Conservation (phyloP, 495 filamentous ascomycete species). For the Delitschia confertaspora region DNA sequence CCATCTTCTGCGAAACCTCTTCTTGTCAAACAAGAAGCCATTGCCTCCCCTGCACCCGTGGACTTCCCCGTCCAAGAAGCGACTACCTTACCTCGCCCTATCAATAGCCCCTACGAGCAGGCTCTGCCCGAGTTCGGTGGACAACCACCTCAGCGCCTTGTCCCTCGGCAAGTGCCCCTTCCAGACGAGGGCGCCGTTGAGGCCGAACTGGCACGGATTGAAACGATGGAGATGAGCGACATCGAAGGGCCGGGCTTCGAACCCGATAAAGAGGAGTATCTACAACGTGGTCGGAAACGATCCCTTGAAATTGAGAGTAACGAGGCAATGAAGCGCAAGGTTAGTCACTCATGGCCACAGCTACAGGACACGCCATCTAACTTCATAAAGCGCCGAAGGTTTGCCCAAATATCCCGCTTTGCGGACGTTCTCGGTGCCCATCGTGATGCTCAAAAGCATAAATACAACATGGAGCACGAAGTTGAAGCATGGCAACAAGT, state of each 20-base stretch:
- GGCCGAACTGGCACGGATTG: constrained; percentile 55
- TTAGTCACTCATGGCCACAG: constrained; percentile 4
- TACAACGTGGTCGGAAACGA: constrained; percentile 49
- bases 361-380: constrained; percentile 5
- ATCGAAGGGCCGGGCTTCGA: constrained; percentile 57
- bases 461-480: constrained; percentile 49
- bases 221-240: constrained; percentile 57
- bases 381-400: constrained; percentile 46
- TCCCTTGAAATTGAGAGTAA: constrained; percentile 25
- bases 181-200: constrained; percentile 59
- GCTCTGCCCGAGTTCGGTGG: constrained; percentile 18
- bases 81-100: constrained; percentile 1
- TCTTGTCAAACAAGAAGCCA: constrained; percentile 38
- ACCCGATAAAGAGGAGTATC: constrained; percentile 46
- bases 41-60: constrained; percentile 35
- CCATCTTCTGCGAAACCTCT: constrained; percentile 3
- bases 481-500: constrained; percentile 73
- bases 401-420: constrained; percentile 41
- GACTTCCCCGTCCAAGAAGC: constrained; percentile 11
- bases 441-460: constrained; percentile 44
- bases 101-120: constrained; percentile 12
- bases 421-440: constrained; percentile 46
- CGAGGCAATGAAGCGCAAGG: constrained; percentile 30
- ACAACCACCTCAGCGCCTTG: constrained; percentile 37
- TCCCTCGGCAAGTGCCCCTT: constrained; percentile 36